Evolutionary conservation across 345 rosid species (phyloP).

Genomic region (Brassica juncea): DNA sequence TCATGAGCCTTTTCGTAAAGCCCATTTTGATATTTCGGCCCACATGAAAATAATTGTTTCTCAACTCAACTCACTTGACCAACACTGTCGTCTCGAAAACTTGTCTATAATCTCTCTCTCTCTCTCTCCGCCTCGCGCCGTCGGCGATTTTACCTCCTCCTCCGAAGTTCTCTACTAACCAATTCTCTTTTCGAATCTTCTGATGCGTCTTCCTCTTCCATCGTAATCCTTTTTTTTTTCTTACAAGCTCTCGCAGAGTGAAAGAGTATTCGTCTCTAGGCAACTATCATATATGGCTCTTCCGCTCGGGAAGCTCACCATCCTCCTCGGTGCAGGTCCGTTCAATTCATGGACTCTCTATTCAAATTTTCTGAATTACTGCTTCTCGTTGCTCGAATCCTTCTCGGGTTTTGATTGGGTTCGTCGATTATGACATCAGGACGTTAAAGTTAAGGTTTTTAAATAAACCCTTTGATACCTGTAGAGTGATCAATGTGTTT

Average conservation of each 20-base stretch:
- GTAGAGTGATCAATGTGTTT: slow-evolving; percentile 12
- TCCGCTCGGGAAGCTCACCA: slow-evolving; percentile 44
- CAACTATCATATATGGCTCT: slow-evolving; percentile 32
- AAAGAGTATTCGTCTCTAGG: not conserved
- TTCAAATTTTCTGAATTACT: not conserved
- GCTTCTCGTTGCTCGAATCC: not conserved
- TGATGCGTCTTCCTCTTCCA: not conserved
- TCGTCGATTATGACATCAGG: not conserved
- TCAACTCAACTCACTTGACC: too few species aligned
- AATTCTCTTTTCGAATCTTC: not conserved
- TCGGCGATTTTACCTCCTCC: not conserved
- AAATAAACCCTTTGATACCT: slow-evolving; percentile 31
- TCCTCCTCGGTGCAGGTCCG: slow-evolving; percentile 48
- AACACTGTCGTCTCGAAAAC: too few species aligned
- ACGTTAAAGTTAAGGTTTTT: slow-evolving; percentile 11
- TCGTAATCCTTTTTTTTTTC: not conserved
- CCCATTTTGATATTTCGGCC: too few species aligned
- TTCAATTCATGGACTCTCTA: not conserved
- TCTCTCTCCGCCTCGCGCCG: slow-evolving; percentile 25
- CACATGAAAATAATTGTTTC: too few species aligned
- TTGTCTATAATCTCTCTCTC: too few species aligned
- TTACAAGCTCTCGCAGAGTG: not conserved
- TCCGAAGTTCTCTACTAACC: not conserved
- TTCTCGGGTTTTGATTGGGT: not conserved
- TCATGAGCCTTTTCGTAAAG: too few species aligned